Percentiles rank a stretch among this genome's conserved stretches.
Conservation (phyloP, 1,284 basidiomycete genomes). For the Marasmius oreades region DNA sequence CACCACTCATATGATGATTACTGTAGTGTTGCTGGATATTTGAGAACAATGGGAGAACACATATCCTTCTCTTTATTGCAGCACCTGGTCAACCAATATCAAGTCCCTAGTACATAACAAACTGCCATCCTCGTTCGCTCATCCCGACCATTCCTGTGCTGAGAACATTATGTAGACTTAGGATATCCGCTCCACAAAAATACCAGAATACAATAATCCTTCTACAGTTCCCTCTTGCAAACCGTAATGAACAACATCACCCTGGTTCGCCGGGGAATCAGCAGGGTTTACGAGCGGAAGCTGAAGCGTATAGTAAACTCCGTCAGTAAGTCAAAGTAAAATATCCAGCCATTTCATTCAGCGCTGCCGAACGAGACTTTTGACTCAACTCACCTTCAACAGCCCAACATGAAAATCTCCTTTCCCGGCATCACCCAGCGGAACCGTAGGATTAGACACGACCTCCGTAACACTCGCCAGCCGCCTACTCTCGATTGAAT, state of each 20-base stretch:
- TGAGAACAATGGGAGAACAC: no score
- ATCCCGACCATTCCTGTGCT: no score
- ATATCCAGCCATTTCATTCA: no score
- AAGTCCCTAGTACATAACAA: no score
- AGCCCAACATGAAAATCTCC: conserved; percentile 60
- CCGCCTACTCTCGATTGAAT: conserved; percentile 37
- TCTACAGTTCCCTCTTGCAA: conserved; percentile 55
- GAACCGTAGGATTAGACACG: conserved; percentile 37
- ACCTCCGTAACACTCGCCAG: conserved; percentile 39
- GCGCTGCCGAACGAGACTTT: no score
- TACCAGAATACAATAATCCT: conserved; percentile 51
- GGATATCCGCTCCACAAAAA: conserved; percentile 42
- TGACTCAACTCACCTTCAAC: conserved; percentile 45
- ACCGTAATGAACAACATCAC: conserved; percentile 54
- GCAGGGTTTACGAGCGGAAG: conserved; percentile 48
- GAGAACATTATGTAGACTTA: no score
- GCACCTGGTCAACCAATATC: no score
- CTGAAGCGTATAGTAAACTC: conserved; percentile 34
- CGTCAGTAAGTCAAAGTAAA: no score
- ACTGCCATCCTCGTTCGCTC: no score
- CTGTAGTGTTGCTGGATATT: no score
- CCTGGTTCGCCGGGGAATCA: conserved; percentile 42
- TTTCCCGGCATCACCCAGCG: conserved; percentile 39
- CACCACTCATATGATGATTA: no score
- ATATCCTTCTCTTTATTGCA: no score